Percentiles rank a stretch among this genome's conserved stretches.
phyloP scores from a whole-genome alignment of 192 early-diverging fungal species.

The Helicostylum pulchrum region DNA sequence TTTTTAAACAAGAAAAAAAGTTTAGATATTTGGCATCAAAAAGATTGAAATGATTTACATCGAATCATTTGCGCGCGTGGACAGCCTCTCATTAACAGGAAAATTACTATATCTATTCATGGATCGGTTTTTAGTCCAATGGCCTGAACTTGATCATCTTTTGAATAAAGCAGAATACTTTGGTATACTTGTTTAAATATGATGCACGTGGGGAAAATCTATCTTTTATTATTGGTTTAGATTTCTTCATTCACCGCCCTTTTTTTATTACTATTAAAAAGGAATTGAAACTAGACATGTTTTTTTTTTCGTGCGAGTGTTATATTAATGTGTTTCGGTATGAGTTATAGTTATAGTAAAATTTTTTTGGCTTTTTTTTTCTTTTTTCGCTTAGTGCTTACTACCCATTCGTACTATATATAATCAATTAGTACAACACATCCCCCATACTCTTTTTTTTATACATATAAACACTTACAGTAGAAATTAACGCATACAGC shows the following conservation, averaged over 20 bases:
- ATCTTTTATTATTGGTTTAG: no score
- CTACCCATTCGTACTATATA: constrained; percentile 10
- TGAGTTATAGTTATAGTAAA: no score
- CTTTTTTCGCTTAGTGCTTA: neutral
- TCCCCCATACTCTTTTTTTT: neutral
- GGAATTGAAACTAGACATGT: neutral
- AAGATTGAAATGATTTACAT: constrained; percentile 71
- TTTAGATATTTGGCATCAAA: constrained; percentile 51
- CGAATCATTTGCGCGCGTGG: constrained; percentile 90
- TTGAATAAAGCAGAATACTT: constrained; percentile 63
- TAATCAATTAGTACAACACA: neutral
- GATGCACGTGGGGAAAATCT: neutral
- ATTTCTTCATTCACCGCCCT: neutral
- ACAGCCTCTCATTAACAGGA: constrained; percentile 82
- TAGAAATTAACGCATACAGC: constrained; percentile 74
- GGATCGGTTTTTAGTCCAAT: constrained; percentile 90
- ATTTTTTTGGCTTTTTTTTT: no score
- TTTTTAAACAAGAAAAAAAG: no score
- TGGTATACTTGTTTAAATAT: constrained; percentile 59
- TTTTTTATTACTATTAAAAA: constrained; percentile 7
- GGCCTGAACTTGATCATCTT: constrained; percentile 57
- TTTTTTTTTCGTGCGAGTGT: neutral
- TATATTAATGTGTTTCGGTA: neutral
- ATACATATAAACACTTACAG: constrained; percentile 28
- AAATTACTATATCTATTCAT: constrained; percentile 74